Conservation (phyloP, 257 asterid species). For the Eustoma russellianum region DNA sequence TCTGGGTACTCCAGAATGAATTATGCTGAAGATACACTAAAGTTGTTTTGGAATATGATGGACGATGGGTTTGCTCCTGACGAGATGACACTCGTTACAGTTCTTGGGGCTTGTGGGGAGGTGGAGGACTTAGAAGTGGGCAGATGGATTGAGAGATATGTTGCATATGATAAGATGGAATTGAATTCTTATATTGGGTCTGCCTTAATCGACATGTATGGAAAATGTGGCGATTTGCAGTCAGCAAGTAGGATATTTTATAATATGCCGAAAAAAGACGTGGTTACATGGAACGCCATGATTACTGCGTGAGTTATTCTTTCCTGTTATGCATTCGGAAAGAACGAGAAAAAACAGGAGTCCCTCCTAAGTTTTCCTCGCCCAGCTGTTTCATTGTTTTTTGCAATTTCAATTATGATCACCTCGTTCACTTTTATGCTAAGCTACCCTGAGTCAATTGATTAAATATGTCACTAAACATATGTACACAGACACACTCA, state of each 20-base stretch:
- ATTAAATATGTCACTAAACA: no score
- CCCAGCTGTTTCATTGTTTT: no score
- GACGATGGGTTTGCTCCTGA: slow-evolving; percentile 53
- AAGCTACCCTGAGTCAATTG: no score
- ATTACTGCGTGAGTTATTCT: slow-evolving; percentile 54
- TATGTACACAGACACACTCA: no score
- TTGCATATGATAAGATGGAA: slow-evolving; percentile 32
- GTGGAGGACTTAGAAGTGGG: slow-evolving; percentile 67
- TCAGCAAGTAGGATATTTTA: slow-evolving; percentile 58
- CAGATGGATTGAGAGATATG: slow-evolving; percentile 39
- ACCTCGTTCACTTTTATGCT: no score
- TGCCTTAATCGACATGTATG: slow-evolving; percentile 73
- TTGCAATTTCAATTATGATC: no score
- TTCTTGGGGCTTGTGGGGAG: slow-evolving; percentile 78
- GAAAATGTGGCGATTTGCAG: slow-evolving; percentile 72
- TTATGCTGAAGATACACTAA: slow-evolving; percentile 56
- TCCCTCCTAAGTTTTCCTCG: no score
- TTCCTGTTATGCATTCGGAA: background rate
- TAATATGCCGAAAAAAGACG: slow-evolving; percentile 35
- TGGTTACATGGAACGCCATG: slow-evolving; percentile 86
- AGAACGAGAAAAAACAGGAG: no score
- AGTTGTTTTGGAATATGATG: slow-evolving; percentile 58
- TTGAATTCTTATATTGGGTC: slow-evolving; percentile 64
- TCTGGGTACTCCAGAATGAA: slow-evolving; percentile 68
- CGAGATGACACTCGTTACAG: slow-evolving; percentile 74